These are phyloP conservation scores for Erigeron canadensis DNA, from an alignment of 129 eudicot species.

Conservation along the genomic window DNA sequence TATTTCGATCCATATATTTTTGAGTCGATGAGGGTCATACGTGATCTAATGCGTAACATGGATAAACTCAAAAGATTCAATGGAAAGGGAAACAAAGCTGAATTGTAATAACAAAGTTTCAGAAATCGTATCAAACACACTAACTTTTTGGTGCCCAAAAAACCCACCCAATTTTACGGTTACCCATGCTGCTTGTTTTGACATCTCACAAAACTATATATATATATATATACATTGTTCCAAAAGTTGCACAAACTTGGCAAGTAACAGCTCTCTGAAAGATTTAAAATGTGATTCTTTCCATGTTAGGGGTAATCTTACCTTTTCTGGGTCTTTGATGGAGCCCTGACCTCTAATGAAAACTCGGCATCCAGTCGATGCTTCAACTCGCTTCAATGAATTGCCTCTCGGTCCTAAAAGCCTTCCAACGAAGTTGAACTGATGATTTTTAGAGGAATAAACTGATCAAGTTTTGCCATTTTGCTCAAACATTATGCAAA, in stretches of 20 bases:
- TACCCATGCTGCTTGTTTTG: no score
- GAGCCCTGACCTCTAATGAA: constrained; percentile 33
- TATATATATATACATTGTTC: neutral
- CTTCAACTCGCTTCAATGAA: constrained; percentile 33
- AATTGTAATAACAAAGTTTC: no score
- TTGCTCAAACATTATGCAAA: constrained; percentile 5
- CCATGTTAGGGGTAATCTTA: neutral
- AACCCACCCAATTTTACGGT: no score
- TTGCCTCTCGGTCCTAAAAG: constrained; percentile 34
- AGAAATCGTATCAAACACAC: no score
- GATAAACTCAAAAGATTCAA: neutral
- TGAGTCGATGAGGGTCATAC: neutral
- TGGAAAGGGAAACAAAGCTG: no score
- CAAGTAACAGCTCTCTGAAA: neutral
- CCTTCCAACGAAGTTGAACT: constrained; percentile 37
- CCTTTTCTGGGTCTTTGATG: constrained; percentile 26
- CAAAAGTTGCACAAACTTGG: neutral
- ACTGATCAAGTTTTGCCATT: constrained; percentile 16
- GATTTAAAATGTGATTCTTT: constrained; percentile 9
- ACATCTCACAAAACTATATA: no score
- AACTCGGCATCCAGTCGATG: constrained; percentile 31
- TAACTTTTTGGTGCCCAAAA: no score
- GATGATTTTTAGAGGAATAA: constrained; percentile 10
- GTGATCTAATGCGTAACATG: neutral
- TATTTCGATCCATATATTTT: neutral